A percentile compares a stretch with the other conserved stretches of the same genome.
Evolutionary conservation across 2,329 filamentous ascomycete genomes (phyloP).

Genomic region (Neonectria coccinea): DNA sequence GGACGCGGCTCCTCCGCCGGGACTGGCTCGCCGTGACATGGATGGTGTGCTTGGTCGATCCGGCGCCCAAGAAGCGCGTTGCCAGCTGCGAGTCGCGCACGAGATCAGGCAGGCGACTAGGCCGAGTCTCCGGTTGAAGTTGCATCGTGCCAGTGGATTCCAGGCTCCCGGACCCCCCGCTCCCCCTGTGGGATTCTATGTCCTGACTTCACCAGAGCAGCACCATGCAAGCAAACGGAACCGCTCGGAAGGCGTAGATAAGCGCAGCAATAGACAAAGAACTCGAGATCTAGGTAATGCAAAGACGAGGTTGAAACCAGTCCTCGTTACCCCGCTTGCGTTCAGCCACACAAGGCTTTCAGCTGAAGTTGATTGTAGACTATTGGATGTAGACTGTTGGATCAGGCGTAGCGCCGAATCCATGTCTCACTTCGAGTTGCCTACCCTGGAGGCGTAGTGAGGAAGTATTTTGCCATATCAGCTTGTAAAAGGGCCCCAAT

Average conservation of each 20-base stretch:
- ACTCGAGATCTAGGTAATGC: background rate
- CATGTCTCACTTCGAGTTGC: background rate
- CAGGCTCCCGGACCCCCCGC: background rate
- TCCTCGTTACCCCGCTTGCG: background rate
- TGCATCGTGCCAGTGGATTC: background rate
- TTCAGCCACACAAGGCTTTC: background rate
- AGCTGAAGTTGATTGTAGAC: background rate
- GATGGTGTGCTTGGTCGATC: background rate
- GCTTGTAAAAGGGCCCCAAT: no score
- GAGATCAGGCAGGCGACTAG: background rate
- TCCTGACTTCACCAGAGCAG: background rate
- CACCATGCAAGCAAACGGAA: background rate
- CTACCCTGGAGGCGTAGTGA: background rate
- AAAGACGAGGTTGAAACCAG: background rate
- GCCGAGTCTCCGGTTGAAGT: background rate
- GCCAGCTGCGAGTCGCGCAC: background rate
- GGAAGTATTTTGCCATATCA: no score
- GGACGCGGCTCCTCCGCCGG: background rate
- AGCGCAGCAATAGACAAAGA: background rate
- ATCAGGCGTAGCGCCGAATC: background rate
- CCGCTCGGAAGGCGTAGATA: background rate
- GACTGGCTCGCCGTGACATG: background rate
- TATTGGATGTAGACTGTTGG: no score
- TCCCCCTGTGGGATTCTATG: background rate
- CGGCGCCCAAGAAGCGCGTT: background rate